Base-by-base conservation (phyloP, 1,139 yeast genomes). In the Lodderomyces metapsilosis region DNA sequence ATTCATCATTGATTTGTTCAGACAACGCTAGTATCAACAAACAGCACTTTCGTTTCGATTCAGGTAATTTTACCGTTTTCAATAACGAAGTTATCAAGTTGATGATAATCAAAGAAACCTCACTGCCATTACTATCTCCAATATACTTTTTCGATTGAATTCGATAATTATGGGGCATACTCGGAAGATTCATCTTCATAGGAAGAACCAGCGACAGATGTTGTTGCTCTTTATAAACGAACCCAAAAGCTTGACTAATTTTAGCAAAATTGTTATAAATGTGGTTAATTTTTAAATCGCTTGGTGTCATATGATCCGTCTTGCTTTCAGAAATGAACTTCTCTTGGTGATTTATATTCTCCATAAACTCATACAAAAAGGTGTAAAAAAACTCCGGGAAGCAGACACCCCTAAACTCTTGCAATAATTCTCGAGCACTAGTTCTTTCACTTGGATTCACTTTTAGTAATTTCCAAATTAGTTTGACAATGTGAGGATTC, bases 1-100 rank as follows among this genome's bases (percentile, higher is more conserved):
- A 84, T 43, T 87, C 95, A 56, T 92, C 98, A 33, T 79, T 78
- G 2, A 88, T 69, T 45, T 81, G 75, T 55, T 88, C 96, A 1
- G 94, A 80, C 12, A 92, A 68, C 0, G 88, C 88, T 10, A 88
- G 59, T 2, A 92, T 74, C 42, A 91, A 61, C 52, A 89, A 94
- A 51, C 95, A 74, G 0, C 92, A 94, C 52, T 79, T 78, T 4
- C 84, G 59, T 50, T 88, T 76, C 22, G 84, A 78, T 0, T 76
- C 60, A 0, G 88, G 82, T 23, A 79, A 77, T 8, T 76, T 75
- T 0, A 89, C 74, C 42, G 86, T 79, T 47, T 89, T 74, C 24
- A 86, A 58, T 6, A 84, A 71, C 2, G 95, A 80, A 41, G 83
- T 77, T 0, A 89, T 69, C 25, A 82, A 61, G 15, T 85, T 72